Evolutionary conservation across 2,329 filamentous ascomycete species (phyloP).

Genomic region (Cladorrhinum sp.): DNA sequence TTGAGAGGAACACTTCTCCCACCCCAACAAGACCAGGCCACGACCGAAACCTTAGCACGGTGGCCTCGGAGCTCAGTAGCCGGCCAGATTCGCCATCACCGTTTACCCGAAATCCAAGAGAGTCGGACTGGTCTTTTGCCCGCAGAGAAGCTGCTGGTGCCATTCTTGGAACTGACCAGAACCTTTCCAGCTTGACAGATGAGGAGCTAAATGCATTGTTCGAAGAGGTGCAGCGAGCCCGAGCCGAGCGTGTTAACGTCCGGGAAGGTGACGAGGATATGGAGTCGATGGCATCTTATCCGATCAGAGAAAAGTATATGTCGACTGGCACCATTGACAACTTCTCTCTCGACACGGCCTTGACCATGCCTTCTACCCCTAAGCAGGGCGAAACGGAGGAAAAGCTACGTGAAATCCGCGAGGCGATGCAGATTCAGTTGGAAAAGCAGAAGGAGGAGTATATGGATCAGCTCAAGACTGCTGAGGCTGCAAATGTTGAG

Average conservation of each 20-base stretch:
- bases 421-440: slow-evolving; percentile 79
- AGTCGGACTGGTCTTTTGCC: slow-evolving; percentile 94
- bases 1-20: slow-evolving; percentile 53
- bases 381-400: slow-evolving; percentile 74
- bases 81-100: slow-evolving; percentile 77
- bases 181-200: slow-evolving; percentile 83
- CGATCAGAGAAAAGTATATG: slow-evolving; percentile 89
- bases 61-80: slow-evolving; percentile 73
- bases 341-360: slow-evolving; percentile 87
- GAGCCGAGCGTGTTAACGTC: slow-evolving; percentile 68
- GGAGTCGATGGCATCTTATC: slow-evolving; percentile 85
- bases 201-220: slow-evolving; percentile 92
- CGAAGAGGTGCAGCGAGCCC: slow-evolving; percentile 85
- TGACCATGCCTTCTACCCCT: slow-evolving; percentile 93
- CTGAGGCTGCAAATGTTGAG: slow-evolving; percentile 72
- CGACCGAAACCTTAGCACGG: slow-evolving; percentile 75
- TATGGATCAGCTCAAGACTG: slow-evolving; percentile 70
- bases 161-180: slow-evolving; percentile 85
- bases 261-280: slow-evolving; percentile 85
- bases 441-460: slow-evolving; percentile 84
- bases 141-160: slow-evolving; percentile 89
- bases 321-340: slow-evolving; percentile 94
- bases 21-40: slow-evolving; percentile 64
- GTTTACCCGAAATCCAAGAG: slow-evolving; percentile 61
- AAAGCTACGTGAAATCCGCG: slow-evolving; percentile 67